phyloP scores from a whole-genome alignment of 805 yeast species.

The Candida xyloterini region DNA sequence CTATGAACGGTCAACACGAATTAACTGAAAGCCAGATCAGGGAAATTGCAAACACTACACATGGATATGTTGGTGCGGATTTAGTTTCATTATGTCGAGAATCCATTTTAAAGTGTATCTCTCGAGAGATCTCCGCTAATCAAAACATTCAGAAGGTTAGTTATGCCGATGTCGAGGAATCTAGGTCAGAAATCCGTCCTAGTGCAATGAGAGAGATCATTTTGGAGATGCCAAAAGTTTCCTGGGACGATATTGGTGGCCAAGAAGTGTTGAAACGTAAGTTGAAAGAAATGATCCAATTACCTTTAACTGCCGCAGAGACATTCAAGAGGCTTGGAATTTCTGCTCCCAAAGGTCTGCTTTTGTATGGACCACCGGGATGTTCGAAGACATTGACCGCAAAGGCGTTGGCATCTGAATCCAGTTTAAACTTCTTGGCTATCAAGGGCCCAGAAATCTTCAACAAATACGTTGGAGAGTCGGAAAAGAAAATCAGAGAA shows the following conservation, averaged over 20 bases:
- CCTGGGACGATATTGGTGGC: slow-evolving; percentile 96
- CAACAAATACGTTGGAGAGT: slow-evolving; percentile 95
- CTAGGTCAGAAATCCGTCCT: slow-evolving; percentile 81
- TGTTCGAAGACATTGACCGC: slow-evolving; percentile 95
- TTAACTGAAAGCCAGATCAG: slow-evolving; percentile 55
- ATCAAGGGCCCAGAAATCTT: slow-evolving; percentile 95
- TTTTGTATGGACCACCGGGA: slow-evolving; percentile 97
- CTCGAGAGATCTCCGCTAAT: slow-evolving; percentile 45
- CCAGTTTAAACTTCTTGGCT: slow-evolving; percentile 89
- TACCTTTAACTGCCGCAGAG: slow-evolving; percentile 81
- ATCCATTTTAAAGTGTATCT: slow-evolving; percentile 79
- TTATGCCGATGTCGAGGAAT: slow-evolving; percentile 59
- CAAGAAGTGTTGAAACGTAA: slow-evolving; percentile 79
- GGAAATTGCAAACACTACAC: slow-evolving; percentile 72
- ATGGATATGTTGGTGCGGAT: slow-evolving; percentile 98
- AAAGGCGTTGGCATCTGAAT: slow-evolving; percentile 92
- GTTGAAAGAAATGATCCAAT: slow-evolving; percentile 83
- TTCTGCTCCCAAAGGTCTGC: slow-evolving; percentile 86
- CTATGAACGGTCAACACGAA: slow-evolving; percentile 47
- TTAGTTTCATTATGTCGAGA: slow-evolving; percentile 84
- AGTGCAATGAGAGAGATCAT: slow-evolving; percentile 97
- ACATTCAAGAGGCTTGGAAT: slow-evolving; percentile 78
- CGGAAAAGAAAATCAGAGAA: slow-evolving; percentile 90
- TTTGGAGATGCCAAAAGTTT: slow-evolving; percentile 89
- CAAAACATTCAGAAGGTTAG: slow-evolving; percentile 43